Evolutionary conservation across 2,329 filamentous ascomycete species (phyloP), one percentile per base, ranked within the genome.

Genomic region (Neopestalotiopsis clavispora): DNA sequence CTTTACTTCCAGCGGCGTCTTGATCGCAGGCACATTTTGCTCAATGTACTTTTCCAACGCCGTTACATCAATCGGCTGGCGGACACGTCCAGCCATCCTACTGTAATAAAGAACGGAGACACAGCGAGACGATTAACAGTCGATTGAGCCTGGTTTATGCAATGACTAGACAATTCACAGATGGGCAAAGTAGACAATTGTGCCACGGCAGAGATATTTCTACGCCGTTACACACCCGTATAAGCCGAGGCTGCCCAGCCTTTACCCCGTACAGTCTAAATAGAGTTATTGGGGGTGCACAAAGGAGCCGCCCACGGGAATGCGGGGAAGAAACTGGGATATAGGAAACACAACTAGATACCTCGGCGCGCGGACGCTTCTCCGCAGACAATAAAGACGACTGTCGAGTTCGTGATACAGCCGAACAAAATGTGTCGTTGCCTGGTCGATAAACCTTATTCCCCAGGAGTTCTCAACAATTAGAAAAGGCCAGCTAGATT

Each of bases 51-150:
- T 87, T 83, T 94, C 91, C 66, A 98, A 84, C 7, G 92, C 89
- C 75, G 86, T 82, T 74, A 95, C 82, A 77, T 97, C 92, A 77
- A 98, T 95, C 60, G 93, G 93, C 80, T 98, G 95, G 79, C 95
- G 90, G 70, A 98, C 90, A 72, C 86, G 86, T 75, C 94, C 94
- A 68, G 94, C 94, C 94, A 97, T 90, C 66, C 10, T 60, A 14
- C 14, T 62, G 3, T 20, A 38, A 5, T 62, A 34, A 4, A 42
- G 30, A 34, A n/a, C 14, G 17, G 2, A 9, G 17, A 3, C n/a
- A 20, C n/a, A 20, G 45, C 7, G 6, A n/a, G 7, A n/a, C 6
- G 45, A 7, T 52, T 52, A 52, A 20, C n/a, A 9, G n/a, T 52
- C 9, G n/a, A 20, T 4, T 3, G 20, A 9, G n/a, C n/a, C 9